Evolutionary conservation across 345 rosid species (phyloP), one percentile per base, ranked within the genome.

Genomic region (Ceriops zippeliana): DNA sequence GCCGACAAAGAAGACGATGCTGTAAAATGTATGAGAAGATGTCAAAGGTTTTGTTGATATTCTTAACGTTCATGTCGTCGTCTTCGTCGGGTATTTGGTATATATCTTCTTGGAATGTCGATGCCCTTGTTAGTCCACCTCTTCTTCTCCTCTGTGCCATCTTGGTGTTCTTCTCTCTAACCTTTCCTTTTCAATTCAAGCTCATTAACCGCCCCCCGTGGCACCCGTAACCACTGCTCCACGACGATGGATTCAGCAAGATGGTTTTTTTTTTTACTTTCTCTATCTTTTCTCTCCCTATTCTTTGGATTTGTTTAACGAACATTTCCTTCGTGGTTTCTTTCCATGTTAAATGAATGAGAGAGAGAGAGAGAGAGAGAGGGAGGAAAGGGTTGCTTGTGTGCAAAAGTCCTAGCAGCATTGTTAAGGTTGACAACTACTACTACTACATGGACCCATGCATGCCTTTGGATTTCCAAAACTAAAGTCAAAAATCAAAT

Each of bases 71-170:
- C 54, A 68, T 67, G 53, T 69, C 70, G 16, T 59, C 47, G 24
- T 65, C 52, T 63, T 62, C 52, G 66, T 73, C 74, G n/a, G 49
- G 80, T 13, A 80, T 78, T 49, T 73, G 65, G 56, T 70, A 66
- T 63, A 78, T 75, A 70, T 96, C 97, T 71, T 96, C 99, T 66
- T 81, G 85, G 86, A 96, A 89, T 17, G 98, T 96, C 8, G 96
- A 70, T 26, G 96, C 75, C 68, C 88, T 85, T 22, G 81, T 68
- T n/a, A 86, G 78, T 31, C 97, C 99, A 37, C 90, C 98, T 80
- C 85, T 89, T 76, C 99, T 28, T 28, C 30, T 28, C 2, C 30
- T 1, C 4, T 28, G 2, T 28, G 30, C 99, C 97, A 96, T 96
- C 57, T 62, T 52, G 16, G 31, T 30, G 15, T 54, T 17, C 21